A percentile compares a stretch with the other conserved stretches of the same genome.
Conservation (phyloP, 1,284 basidiomycete genomes). For the Fomitopsis pinicola region DNA sequence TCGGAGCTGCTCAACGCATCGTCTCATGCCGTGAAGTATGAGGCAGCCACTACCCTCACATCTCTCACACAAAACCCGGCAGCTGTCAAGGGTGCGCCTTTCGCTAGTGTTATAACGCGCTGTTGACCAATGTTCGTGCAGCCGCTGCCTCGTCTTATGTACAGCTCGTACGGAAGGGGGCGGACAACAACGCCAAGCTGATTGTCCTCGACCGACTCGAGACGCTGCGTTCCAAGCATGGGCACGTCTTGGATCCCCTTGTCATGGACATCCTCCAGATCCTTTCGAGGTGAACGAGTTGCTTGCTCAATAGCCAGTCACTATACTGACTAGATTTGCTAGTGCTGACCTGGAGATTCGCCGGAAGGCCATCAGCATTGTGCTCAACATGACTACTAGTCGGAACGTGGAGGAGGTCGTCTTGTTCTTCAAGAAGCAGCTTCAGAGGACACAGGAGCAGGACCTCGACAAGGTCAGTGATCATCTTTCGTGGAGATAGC, state of each 20-base stretch:
- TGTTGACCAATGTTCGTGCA: slow-evolving; percentile 27
- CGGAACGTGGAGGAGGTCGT: slow-evolving; percentile 99
- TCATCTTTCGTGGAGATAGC: background rate
- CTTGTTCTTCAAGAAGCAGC: slow-evolving; percentile 95
- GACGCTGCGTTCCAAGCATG: slow-evolving; percentile 79
- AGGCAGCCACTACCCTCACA: slow-evolving; percentile 94
- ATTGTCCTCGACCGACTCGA: slow-evolving; percentile 96
- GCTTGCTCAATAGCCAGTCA: background rate
- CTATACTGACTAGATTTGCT: slow-evolving; percentile 3
- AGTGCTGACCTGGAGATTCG: slow-evolving; percentile 97
- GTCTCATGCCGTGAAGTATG: slow-evolving; percentile 96
- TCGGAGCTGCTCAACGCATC: slow-evolving; percentile 92
- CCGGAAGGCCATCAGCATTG: slow-evolving; percentile 87
- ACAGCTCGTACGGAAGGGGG: slow-evolving; percentile 90
- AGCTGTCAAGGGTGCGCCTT: slow-evolving; percentile 80
- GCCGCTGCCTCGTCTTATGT: slow-evolving; percentile 91
- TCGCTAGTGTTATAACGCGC: background rate
- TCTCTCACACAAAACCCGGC: slow-evolving; percentile 94
- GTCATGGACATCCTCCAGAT: slow-evolving; percentile 97
- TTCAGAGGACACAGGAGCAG: slow-evolving; percentile 86
- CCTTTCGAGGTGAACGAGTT: slow-evolving; percentile 58
- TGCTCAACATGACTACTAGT: slow-evolving; percentile 91
- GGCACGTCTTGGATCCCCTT: slow-evolving; percentile 86
- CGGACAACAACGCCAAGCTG: slow-evolving; percentile 99
- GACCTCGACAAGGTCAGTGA: slow-evolving; percentile 76